phyloP scores from a whole-genome alignment of 129 eudicot genomes.

The Flaveria sonorensis region DNA sequence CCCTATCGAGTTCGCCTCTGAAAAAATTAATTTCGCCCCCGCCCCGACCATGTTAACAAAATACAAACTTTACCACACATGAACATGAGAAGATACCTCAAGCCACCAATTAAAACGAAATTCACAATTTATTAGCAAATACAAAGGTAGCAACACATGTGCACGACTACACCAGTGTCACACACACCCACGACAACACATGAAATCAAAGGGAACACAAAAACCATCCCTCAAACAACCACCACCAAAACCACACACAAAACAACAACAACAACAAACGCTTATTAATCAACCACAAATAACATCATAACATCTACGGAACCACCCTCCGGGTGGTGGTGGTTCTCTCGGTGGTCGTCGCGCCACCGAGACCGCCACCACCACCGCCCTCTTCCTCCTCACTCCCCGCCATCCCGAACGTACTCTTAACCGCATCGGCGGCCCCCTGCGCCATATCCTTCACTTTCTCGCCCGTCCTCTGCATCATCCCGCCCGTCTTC shows the following conservation, averaged over 20 bases:
- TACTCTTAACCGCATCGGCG: conserved; percentile 59
- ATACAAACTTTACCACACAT: too few species aligned
- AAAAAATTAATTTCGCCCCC: too few species aligned
- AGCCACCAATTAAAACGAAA: too few species aligned
- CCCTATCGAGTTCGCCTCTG: too few species aligned
- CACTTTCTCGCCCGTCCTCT: conserved; percentile 57
- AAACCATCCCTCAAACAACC: too few species aligned
- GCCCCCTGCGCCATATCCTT: conserved; percentile 66
- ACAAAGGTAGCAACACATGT: too few species aligned
- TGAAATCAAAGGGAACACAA: too few species aligned
- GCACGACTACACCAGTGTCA: too few species aligned
- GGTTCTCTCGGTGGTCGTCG: background rate
- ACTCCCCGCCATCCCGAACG: conserved; percentile 51
- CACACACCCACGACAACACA: too few species aligned
- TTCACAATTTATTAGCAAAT: too few species aligned
- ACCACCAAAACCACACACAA: background rate
- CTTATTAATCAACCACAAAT: background rate
- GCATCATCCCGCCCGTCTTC: conserved; percentile 54
- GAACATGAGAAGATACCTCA: too few species aligned
- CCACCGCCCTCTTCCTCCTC: conserved; percentile 19
- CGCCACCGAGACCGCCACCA: background rate
- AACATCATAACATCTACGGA: background rate
- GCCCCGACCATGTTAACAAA: too few species aligned
- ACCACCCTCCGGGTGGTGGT: conserved; percentile 25
- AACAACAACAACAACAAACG: background rate